phyloP scores from a whole-genome alignment of 805 yeast genomes.

The Dipodascopsis uninucleata region DNA sequence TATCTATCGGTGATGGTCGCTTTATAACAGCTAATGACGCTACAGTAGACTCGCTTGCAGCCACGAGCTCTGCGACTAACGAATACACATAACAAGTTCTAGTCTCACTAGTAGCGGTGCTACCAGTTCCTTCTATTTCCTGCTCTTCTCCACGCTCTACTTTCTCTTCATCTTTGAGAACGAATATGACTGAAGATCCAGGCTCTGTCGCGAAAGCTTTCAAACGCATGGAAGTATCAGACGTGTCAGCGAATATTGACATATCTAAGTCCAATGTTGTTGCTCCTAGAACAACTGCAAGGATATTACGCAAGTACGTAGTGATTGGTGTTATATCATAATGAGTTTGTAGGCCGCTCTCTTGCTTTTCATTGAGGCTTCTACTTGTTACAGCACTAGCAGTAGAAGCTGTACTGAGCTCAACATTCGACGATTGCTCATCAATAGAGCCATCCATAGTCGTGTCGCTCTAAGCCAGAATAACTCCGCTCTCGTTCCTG shows the following conservation, averaged over 20 bases:
- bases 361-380: background rate
- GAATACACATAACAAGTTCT: no score
- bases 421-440: no score
- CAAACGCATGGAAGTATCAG: slow-evolving; percentile 7
- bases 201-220: slow-evolving; percentile 29
- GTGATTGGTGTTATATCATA: background rate
- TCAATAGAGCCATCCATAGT: no score
- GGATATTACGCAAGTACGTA: slow-evolving; percentile 18
- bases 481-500: no score
- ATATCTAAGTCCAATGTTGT: slow-evolving; percentile 25
- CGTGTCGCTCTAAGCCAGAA: no score
- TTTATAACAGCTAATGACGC: slow-evolving; percentile 31
- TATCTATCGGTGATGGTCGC: slow-evolving; percentile 21
- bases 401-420: background rate
- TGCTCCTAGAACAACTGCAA: slow-evolving; percentile 28
- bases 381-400: slow-evolving; percentile 3
- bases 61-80: no score
- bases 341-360: background rate
- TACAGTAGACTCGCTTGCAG: slow-evolving; percentile 13
- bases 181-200: slow-evolving; percentile 30
- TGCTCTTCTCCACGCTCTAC: no score
- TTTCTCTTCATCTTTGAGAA: slow-evolving; percentile 24
- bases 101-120: no score
- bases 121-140: no score
- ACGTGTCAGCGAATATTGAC: slow-evolving; percentile 21